phyloP scores from a whole-genome alignment of 495 filamentous ascomycete species.

The Aspergillus sclerotioniger region DNA sequence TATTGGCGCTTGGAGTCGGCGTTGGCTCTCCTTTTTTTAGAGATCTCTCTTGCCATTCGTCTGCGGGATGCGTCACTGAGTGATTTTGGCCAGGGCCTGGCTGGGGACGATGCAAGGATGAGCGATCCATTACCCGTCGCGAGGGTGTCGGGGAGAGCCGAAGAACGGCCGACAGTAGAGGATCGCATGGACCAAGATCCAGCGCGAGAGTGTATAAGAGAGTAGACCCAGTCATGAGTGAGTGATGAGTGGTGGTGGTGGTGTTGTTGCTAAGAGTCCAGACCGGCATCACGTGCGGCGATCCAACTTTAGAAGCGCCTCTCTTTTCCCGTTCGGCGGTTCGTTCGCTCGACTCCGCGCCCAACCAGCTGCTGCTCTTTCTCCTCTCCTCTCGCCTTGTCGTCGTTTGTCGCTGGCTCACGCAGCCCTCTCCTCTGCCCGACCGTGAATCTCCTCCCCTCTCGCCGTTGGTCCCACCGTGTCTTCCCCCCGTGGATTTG shows the following conservation, averaged over 20 bases:
- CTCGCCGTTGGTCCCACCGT: constrained; percentile 1
- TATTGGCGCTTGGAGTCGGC: not conserved
- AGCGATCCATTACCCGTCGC: not conserved
- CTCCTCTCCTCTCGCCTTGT: not conserved
- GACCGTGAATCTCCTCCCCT: constrained; percentile 6
- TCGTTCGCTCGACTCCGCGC: constrained; percentile 5
- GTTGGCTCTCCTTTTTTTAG: not conserved
- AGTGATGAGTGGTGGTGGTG: too few relatives aligned
- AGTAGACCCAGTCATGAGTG: not conserved
- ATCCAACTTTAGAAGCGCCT: constrained; percentile 14
- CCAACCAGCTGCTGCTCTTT: constrained; percentile 7
- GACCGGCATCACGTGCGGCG: constrained; percentile 24
- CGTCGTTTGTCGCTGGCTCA: not conserved
- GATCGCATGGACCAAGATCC: too few relatives aligned
- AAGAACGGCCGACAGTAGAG: not conserved
- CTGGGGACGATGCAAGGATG: constrained; percentile 15
- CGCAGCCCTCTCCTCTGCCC: not conserved
- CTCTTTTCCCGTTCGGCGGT: constrained; percentile 4
- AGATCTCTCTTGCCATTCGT: not conserved
- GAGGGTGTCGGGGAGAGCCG: not conserved
- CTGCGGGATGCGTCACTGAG: not conserved
- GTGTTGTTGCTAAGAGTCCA: constrained; percentile 13
- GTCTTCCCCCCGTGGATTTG: not conserved
- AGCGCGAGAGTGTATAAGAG: not conserved
- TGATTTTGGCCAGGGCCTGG: constrained; percentile 6